Conservation (phyloP, 1,139 yeast genomes). For the Blastobotrys arbuscula region DNA sequence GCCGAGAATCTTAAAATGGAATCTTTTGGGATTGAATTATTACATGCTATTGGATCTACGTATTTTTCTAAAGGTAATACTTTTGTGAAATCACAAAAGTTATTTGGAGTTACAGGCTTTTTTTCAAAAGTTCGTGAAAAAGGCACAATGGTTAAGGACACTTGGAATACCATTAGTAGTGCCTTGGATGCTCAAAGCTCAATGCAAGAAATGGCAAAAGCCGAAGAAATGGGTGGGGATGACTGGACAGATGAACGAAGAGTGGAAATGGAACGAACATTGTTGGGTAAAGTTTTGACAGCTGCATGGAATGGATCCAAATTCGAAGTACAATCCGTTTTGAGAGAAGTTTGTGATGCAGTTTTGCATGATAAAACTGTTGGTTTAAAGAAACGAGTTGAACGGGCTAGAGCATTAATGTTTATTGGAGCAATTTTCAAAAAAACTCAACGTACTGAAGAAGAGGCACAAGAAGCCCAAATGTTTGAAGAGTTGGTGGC, state of each 20-base stretch:
- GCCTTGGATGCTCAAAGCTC: slow-evolving; percentile 87
- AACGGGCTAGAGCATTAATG: slow-evolving; percentile 74
- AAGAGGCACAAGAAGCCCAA: slow-evolving; percentile 87
- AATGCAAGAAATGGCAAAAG: slow-evolving; percentile 61
- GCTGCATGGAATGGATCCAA: slow-evolving; percentile 97
- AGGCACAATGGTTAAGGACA: slow-evolving; percentile 79
- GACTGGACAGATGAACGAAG: slow-evolving; percentile 74
- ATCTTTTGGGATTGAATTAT: slow-evolving; percentile 85
- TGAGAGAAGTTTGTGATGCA: slow-evolving; percentile 78
- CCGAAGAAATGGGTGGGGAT: slow-evolving; percentile 46
- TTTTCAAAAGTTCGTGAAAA: slow-evolving; percentile 82
- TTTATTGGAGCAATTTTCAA: slow-evolving; percentile 71
- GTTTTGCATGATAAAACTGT: slow-evolving; percentile 63
- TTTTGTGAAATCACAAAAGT: slow-evolving; percentile 61
- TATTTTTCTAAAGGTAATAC: slow-evolving; percentile 63
- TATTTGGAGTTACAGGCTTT: slow-evolving; percentile 79
- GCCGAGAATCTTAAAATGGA: slow-evolving; percentile 90
- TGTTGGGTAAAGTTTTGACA: slow-evolving; percentile 85
- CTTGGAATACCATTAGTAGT: slow-evolving; percentile 74
- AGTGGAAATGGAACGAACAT: slow-evolving; percentile 77
- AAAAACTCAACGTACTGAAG: slow-evolving; percentile 62
- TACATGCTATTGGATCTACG: slow-evolving; percentile 78
- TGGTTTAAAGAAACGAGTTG: slow-evolving; percentile 50
- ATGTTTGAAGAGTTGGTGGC: slow-evolving; percentile 89
- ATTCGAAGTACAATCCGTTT: slow-evolving; percentile 82